Percentiles rank a stretch among this genome's conserved stretches.
Conservation (phyloP, 306 rosid genomes). For the Carpinus fangiana region DNA sequence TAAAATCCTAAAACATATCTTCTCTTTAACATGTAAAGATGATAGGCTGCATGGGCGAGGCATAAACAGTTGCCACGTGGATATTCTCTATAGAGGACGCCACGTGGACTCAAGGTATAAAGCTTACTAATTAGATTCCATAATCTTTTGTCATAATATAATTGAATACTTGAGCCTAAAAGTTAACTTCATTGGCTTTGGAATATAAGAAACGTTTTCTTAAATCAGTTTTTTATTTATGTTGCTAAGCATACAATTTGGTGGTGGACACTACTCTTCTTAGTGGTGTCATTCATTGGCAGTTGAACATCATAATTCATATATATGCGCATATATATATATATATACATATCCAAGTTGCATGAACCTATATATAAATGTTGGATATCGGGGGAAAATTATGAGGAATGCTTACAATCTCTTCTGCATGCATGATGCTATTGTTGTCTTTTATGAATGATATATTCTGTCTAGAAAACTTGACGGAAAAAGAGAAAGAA, state of each 20-base stretch:
- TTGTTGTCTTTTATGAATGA: not conserved
- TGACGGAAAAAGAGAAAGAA: not conserved
- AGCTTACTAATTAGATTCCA: constrained; percentile 27
- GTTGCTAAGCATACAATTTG: not conserved
- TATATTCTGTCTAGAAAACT: not conserved
- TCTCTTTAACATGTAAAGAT: constrained; percentile 13
- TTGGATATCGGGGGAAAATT: not conserved
- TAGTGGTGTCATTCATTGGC: not conserved
- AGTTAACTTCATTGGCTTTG: not conserved
- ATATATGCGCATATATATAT: not conserved
- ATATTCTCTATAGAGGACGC: constrained; percentile 2
- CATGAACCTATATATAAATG: not conserved
- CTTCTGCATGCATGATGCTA: not conserved
- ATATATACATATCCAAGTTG: too few species aligned
- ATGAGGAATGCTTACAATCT: not conserved
- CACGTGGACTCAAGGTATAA: constrained; percentile 26
- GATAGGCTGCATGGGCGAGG: constrained; percentile 18
- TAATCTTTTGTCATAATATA: not conserved
- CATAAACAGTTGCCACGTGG: constrained; percentile 31
- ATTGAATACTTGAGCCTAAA: not conserved
- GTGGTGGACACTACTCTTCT: not conserved
- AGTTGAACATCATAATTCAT: not conserved
- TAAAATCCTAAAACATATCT: constrained; percentile 16
- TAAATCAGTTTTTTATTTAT: not conserved
- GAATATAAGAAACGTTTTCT: constrained; percentile 5